Base-by-base conservation (phyloP, 2,329 filamentous ascomycete genomes). In the Scedosporium dehoogii region DNA sequence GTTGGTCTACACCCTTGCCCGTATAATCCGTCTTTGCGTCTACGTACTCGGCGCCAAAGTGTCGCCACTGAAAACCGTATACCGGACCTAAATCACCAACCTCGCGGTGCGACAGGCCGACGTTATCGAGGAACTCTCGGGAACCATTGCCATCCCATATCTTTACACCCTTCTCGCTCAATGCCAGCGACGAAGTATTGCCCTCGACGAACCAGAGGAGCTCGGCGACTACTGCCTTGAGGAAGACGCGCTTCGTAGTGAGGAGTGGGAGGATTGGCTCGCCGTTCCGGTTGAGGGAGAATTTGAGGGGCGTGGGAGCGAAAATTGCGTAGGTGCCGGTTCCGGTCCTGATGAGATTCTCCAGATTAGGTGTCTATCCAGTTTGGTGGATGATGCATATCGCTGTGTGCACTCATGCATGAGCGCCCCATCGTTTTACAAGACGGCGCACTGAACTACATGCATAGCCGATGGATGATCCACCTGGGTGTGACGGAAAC, bases 71-170 rank as follows among this genome's bases (percentile, higher is more conserved):
- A 77, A 99, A 99, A 1, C 94, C 94, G 73, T 99, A 99, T 0
- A 97, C 92, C 33, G 94, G 94, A 0, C 94, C 94, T 0, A 99
- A 81, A 71, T 99, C 94, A 66, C 94, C 94, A 21, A 87, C 89
- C 60, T 85, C 90, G 64, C 93, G 90, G 72, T 96, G 86, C 0
- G 81, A 79, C 6, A 97, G 83, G 0, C 93, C 93, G 1, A 94
- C 83, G 65, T 81, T 87, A 78, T 99, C 93, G 44, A 99, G 89
- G 73, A 89, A 97, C 70, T 87, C 89, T 69, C 94, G 90, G 57
- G 88, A 92, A 53, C 93, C 94, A 72, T 99, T 99, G 69, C 92
- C 93, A 73, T 99, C 94, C 94, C 94, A 99, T 73, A 99, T 99
- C 76, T 96, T 96, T 70, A 99, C 87, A 33, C 92, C 91, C 1